A percentile compares a stretch with the other conserved stretches of the same genome.
phyloP scores from a whole-genome alignment of 306 rosid species.

The Canavalia gladiata region DNA sequence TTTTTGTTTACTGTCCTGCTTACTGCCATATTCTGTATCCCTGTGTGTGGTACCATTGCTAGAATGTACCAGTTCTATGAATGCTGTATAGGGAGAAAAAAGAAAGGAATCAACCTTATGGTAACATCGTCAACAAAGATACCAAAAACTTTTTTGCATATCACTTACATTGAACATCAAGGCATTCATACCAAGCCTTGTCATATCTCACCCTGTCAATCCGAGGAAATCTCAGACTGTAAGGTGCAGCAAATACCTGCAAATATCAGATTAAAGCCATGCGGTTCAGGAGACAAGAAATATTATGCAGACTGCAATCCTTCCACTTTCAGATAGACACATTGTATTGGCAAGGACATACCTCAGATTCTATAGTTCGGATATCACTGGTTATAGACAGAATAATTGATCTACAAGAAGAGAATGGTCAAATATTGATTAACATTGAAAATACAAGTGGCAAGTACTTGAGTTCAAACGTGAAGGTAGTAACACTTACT shows the following conservation, averaged over 20 bases:
- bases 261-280: conserved; percentile 45
- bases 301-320: conserved; percentile 28
- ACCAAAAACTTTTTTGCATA: conserved; percentile 36
- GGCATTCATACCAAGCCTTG: conserved; percentile 97
- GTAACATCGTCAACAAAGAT: conserved; percentile 42
- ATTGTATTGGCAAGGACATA: conserved; percentile 51
- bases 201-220: conserved; percentile 92
- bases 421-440: conserved; percentile 32
- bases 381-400: conserved; percentile 89
- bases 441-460: conserved; percentile 33
- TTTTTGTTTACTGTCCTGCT: conserved; percentile 64
- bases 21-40: conserved; percentile 60
- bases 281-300: conserved; percentile 42
- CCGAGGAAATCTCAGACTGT: conserved; percentile 94
- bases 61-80: conserved; percentile 84
- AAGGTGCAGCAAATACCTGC: conserved; percentile 92
- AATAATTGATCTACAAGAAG: conserved; percentile 59
- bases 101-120: conserved; percentile 28
- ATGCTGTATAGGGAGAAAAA: conserved; percentile 67
- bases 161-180: conserved; percentile 88
- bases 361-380: conserved; percentile 92
- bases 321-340: conserved; percentile 33
- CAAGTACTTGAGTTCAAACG: conserved; percentile 14
- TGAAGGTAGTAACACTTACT: conserved; percentile 59
- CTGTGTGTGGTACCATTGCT: conserved; percentile 86